These are phyloP conservation scores for Trypanosoma brucei DNA, from an alignment of 208 protist genomes.

Conservation along the genomic window DNA sequence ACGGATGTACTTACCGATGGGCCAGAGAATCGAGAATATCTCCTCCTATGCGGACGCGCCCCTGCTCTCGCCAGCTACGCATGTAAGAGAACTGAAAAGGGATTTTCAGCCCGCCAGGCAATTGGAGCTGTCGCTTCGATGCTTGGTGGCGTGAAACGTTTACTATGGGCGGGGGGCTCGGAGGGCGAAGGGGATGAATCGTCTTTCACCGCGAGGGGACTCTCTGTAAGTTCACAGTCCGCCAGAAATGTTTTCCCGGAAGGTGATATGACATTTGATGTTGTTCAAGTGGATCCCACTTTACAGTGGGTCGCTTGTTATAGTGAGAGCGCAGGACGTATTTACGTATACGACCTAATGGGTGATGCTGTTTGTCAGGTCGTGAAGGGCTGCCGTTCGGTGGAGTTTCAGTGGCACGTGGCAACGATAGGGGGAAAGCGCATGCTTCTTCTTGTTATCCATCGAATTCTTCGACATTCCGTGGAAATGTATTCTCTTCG, in stretches of 20 bases:
- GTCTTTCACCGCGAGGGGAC: background rate
- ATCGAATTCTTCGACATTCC: constrained; percentile 58
- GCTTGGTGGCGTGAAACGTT: constrained; percentile 39
- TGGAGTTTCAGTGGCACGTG: constrained; percentile 69
- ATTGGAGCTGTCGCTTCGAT: constrained; percentile 47
- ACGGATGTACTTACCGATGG: constrained; percentile 13
- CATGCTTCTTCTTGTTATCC: constrained; percentile 57
- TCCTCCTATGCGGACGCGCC: constrained; percentile 48
- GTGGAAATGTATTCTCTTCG: constrained; percentile 74
- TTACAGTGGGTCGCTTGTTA: constrained; percentile 66
- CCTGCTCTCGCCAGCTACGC: constrained; percentile 57
- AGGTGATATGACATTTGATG: constrained; percentile 43
- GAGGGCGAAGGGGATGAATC: constrained; percentile 3
- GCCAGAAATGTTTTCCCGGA: constrained; percentile 35
- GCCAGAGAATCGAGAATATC: constrained; percentile 24
- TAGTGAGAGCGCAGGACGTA: constrained; percentile 34
- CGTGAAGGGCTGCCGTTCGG: constrained; percentile 66
- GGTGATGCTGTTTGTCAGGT: constrained; percentile 43
- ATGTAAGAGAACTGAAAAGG: constrained; percentile 27
- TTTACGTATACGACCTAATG: constrained; percentile 64
- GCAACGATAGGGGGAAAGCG: constrained; percentile 24
- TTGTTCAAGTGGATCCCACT: constrained; percentile 59
- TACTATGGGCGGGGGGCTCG: constrained; percentile 31
- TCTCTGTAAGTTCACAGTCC: constrained; percentile 4
- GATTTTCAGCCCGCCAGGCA: constrained; percentile 38